Percentiles rank a stretch among this genome's conserved stretches.
These are phyloP conservation scores for Arthroderma sp. DNA, from an alignment of 2,329 filamentous ascomycete genomes.

Conservation along the genomic window DNA sequence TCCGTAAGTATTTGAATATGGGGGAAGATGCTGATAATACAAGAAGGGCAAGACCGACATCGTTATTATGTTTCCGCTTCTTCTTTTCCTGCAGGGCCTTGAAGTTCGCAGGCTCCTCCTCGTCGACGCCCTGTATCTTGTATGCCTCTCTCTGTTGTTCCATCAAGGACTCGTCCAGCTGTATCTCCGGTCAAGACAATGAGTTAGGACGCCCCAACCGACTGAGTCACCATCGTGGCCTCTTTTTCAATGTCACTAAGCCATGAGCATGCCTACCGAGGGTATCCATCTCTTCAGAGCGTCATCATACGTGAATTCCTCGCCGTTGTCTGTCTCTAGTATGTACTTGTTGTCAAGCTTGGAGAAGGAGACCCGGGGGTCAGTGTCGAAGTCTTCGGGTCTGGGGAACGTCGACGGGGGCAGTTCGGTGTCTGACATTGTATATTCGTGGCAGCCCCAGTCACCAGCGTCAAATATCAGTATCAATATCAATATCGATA, in stretches of 20 bases:
- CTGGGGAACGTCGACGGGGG: slow-evolving; percentile 32
- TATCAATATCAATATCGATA: not conserved
- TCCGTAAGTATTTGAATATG: not conserved
- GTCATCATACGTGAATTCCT: slow-evolving; percentile 72
- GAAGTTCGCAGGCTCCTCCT: slow-evolving; percentile 34
- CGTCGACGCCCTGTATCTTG: slow-evolving; percentile 47
- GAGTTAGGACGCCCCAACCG: slow-evolving; percentile 5
- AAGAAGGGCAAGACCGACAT: slow-evolving; percentile 31
- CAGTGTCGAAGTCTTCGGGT: slow-evolving; percentile 57
- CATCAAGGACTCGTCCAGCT: slow-evolving; percentile 49
- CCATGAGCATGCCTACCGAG: slow-evolving; percentile 35
- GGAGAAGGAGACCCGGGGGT: slow-evolving; percentile 80
- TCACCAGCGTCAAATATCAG: not conserved
- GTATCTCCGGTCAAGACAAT: slow-evolving; percentile 18
- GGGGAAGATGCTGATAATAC: not conserved
- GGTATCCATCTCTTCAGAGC: slow-evolving; percentile 63
- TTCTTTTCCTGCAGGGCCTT: slow-evolving; percentile 38
- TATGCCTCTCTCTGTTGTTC: slow-evolving; percentile 52
- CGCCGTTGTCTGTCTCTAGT: slow-evolving; percentile 70
- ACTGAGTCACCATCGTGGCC: not conserved
- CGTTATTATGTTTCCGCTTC: slow-evolving; percentile 43
- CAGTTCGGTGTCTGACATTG: not conserved
- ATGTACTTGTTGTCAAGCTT: slow-evolving; percentile 69
- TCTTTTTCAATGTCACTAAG: slow-evolving; percentile 19
- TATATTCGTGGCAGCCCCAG: not conserved